These are phyloP conservation scores for Claviceps sp. DNA, from an alignment of 2,329 filamentous ascomycete species.

Conservation along the genomic window DNA sequence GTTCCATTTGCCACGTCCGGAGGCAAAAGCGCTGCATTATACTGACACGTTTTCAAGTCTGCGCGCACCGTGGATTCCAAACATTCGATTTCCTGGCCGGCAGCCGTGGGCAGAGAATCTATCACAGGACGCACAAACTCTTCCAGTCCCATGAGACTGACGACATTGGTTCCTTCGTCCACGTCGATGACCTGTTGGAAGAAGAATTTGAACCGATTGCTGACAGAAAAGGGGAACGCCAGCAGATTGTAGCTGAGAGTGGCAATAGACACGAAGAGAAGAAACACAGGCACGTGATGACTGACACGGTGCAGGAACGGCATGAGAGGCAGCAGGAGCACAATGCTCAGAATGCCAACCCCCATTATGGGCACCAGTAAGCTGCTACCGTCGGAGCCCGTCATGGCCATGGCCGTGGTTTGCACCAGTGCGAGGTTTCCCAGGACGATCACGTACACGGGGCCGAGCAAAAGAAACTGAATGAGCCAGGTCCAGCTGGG, in stretches of 20 bases:
- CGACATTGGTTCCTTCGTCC: conserved; percentile 54
- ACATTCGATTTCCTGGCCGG: conserved; percentile 47
- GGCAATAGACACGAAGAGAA: conserved; percentile 58
- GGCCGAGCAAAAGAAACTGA: conserved; percentile 69
- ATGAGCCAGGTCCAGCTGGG: conserved; percentile 79
- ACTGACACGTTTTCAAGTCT: conserved; percentile 52
- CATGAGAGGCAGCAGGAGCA: conserved; percentile 61
- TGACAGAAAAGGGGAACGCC: conserved; percentile 76
- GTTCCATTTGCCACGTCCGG: conserved; percentile 46
- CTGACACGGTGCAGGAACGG: conserved; percentile 82
- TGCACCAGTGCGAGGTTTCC: conserved; percentile 64
- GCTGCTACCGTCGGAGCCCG: conserved; percentile 68
- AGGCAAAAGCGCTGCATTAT: conserved; percentile 44
- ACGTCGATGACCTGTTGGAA: conserved; percentile 75
- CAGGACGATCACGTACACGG: conserved; percentile 62
- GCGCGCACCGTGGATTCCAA: conserved; percentile 20
- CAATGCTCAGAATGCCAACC: conserved; percentile 51
- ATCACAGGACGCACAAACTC: conserved; percentile 56
- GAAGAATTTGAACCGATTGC: conserved; percentile 71
- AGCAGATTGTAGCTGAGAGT: conserved; percentile 76
- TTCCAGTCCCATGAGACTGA: conserved; percentile 55
- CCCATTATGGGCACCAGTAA: conserved; percentile 58
- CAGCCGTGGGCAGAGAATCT: conserved; percentile 54
- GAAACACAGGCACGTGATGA: conserved; percentile 65
- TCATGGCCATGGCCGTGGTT: conserved; percentile 63